phyloP scores from a whole-genome alignment of 2,329 filamentous ascomycete species.

The Paecilomyces niveus region DNA sequence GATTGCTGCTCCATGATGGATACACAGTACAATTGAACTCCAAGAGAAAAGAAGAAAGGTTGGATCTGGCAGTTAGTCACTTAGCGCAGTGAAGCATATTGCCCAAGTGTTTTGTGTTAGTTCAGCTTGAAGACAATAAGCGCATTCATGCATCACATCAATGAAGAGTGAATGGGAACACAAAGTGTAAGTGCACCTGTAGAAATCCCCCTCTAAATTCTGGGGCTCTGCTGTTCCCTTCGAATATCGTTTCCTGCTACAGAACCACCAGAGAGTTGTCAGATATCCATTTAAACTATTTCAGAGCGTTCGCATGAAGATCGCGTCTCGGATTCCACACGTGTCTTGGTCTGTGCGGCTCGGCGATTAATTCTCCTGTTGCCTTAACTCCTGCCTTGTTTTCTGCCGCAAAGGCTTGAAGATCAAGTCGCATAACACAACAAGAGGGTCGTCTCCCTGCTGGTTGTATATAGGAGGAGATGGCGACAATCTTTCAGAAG shows the following conservation, averaged over 20 bases:
- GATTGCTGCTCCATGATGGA: background rate
- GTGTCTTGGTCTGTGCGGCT: background rate
- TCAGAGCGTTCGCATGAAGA: background rate
- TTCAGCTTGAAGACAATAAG: background rate
- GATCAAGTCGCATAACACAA: background rate
- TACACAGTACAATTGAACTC: background rate
- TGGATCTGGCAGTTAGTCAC: background rate
- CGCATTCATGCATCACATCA: background rate
- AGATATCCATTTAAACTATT: background rate
- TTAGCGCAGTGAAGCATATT: background rate
- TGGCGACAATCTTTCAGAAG: conserved; percentile 36
- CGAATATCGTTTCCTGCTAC: background rate
- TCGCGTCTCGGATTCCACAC: background rate
- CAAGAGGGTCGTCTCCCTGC: background rate
- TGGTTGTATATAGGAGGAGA: conserved; percentile 17
- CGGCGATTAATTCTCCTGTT: background rate
- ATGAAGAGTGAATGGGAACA: background rate
- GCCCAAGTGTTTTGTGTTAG: background rate
- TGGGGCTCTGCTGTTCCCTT: background rate
- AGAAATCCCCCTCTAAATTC: background rate
- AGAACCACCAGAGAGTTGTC: background rate
- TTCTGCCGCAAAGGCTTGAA: background rate
- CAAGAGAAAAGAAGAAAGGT: background rate
- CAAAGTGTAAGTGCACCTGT: background rate
- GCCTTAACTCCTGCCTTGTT: conserved; percentile 1